A percentile compares a stretch with the other conserved stretches of the same genome.
Conservation (phyloP, 1,284 basidiomycete species). For the Mycena citricolor region DNA sequence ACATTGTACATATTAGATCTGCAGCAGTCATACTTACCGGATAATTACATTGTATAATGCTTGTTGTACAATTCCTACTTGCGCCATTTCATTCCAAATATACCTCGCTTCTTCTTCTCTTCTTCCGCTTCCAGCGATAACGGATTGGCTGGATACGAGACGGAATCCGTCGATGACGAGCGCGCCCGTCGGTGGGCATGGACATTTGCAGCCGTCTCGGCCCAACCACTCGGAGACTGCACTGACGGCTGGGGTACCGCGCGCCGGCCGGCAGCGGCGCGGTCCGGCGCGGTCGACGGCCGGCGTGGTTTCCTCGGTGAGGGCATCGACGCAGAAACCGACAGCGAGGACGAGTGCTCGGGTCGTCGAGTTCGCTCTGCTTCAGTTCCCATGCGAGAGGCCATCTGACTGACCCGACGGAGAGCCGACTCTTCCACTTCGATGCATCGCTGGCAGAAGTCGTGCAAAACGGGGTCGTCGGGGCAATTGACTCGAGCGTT, state of each 20-base stretch:
- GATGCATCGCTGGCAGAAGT: constrained; percentile 62
- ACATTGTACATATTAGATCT: constrained; percentile 13
- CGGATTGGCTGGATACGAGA: too few species aligned
- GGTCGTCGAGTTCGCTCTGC: constrained; percentile 32
- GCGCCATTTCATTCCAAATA: constrained; percentile 38
- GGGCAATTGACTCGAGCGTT: constrained; percentile 39
- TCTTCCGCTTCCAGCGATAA: too few species aligned
- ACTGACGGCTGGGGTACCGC: too few species aligned
- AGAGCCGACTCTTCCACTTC: constrained; percentile 73
- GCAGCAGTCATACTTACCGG: constrained; percentile 19
- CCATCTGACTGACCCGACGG: constrained; percentile 58
- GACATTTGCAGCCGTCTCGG: too few species aligned
- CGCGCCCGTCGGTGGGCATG: too few species aligned
- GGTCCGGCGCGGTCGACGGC: constrained; percentile 21
- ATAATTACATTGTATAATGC: constrained; percentile 16
- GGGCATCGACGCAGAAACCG: constrained; percentile 8
- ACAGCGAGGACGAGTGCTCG: constrained; percentile 24
- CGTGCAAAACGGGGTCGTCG: constrained; percentile 36
- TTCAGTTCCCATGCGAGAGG: constrained; percentile 40
- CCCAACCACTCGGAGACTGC: too few species aligned
- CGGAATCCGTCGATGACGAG: constrained; percentile 49
- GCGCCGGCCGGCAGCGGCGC: too few species aligned
- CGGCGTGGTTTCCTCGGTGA: too few species aligned
- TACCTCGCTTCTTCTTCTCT: constrained; percentile 37
- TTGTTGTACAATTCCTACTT: constrained; percentile 24